These are phyloP conservation scores for Pythium brassicae DNA, from an alignment of 352 stramenopile genomes.

Conservation along the genomic window DNA sequence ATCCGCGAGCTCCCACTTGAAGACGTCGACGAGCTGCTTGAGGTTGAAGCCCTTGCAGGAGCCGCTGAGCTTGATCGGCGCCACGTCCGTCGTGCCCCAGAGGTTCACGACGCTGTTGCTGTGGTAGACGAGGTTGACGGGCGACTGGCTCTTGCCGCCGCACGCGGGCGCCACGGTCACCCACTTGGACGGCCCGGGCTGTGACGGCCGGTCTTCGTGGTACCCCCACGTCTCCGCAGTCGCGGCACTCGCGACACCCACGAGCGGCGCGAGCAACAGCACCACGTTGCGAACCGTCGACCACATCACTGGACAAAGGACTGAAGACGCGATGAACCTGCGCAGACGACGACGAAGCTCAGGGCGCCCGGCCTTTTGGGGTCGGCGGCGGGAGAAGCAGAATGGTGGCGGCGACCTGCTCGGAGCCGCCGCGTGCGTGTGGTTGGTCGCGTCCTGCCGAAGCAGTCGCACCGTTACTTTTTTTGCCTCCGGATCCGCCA, in stretches of 20 bases:
- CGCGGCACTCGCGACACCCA: conserved; percentile 13
- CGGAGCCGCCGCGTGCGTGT: neutral
- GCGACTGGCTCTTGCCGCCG: conserved; percentile 43
- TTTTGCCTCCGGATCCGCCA: no score
- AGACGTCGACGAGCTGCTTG: conserved; percentile 55
- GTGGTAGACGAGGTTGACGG: conserved; percentile 44
- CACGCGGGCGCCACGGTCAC: conserved; percentile 29
- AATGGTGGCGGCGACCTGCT: conserved; percentile 12
- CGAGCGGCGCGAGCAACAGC: conserved; percentile 17
- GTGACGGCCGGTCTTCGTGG: conserved; percentile 24
- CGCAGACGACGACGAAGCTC: no score
- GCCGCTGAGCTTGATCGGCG: conserved; percentile 45
- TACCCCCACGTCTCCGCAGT: conserved; percentile 42
- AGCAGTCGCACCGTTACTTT: no score
- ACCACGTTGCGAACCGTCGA: conserved; percentile 9
- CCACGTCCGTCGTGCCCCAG: conserved; percentile 32
- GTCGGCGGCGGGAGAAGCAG: conserved; percentile 14
- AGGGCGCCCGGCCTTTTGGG: no score
- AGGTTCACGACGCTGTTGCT: conserved; percentile 31
- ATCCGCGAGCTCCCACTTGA: conserved; percentile 51
- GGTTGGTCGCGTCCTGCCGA: neutral
- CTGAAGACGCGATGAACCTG: no score
- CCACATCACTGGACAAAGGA: conserved; percentile 1
- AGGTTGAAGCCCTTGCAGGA: conserved; percentile 50
- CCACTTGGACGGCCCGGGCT: conserved; percentile 43